Conservation (phyloP, 1,284 basidiomycete species). For the Laetiporus sulphureus region DNA sequence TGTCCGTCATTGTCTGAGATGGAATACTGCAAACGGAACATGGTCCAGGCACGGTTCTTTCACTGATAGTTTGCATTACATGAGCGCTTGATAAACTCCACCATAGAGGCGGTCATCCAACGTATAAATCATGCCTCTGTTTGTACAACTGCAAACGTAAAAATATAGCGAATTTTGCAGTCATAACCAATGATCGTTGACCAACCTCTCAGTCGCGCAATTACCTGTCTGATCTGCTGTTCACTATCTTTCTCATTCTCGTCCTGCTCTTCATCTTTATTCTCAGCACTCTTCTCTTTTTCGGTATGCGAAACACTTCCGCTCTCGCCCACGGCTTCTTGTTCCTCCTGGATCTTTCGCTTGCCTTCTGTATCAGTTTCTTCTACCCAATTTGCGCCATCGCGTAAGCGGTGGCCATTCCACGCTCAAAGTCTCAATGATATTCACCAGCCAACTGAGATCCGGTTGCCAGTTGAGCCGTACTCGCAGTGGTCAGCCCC, state of each 20-base stretch:
- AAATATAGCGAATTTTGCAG: too few relatives aligned
- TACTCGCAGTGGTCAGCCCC: conserved; percentile 56
- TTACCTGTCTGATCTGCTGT: conserved; percentile 28
- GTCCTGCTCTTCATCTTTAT: conserved; percentile 4
- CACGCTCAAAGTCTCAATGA: conserved; percentile 86
- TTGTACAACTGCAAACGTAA: too few relatives aligned
- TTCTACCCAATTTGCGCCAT: conserved; percentile 51
- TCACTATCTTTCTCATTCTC: conserved; percentile 4
- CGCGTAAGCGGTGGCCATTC: conserved; percentile 68
- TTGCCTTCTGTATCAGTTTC: conserved; percentile 53
- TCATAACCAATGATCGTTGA: too few relatives aligned
- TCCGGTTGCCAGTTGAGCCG: conserved; percentile 85
- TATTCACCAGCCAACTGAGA: conserved; percentile 84
- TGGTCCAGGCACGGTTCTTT: background rate
- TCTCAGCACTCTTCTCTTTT: background rate
- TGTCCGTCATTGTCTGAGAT: too few relatives aligned
- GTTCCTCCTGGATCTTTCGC: conserved; percentile 28
- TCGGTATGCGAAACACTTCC: background rate
- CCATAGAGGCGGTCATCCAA: too few relatives aligned
- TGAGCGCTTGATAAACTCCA: too few relatives aligned
- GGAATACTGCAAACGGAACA: background rate
- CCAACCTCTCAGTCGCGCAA: conserved; percentile 54
- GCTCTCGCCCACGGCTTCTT: too few relatives aligned
- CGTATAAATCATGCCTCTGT: too few relatives aligned
- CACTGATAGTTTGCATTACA: too few relatives aligned